phyloP scores from a whole-genome alignment of 495 filamentous ascomycete genomes.

The Penicillium turbatum region DNA sequence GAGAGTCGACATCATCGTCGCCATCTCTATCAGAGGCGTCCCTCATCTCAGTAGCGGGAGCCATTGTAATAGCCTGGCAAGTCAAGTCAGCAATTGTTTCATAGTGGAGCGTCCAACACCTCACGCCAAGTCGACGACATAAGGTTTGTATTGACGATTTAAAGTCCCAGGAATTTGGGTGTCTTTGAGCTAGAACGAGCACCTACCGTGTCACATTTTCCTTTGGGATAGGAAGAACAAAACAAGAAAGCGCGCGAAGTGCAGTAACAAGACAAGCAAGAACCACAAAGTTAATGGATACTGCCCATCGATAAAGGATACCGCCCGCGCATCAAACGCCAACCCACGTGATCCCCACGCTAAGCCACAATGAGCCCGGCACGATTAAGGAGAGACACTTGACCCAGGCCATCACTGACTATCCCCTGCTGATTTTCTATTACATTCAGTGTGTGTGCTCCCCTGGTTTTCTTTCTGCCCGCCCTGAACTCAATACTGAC shows the following conservation, averaged over 20 bases:
- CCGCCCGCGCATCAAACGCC: slow-evolving; percentile 13
- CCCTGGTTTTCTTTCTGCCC: slow-evolving; percentile 11
- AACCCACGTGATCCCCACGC: slow-evolving; percentile 26
- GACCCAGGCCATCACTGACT: slow-evolving; percentile 29
- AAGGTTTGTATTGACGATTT: not conserved
- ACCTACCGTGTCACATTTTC: not conserved
- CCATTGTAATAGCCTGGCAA: slow-evolving; percentile 2
- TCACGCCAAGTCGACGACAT: not conserved
- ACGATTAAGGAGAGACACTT: slow-evolving; percentile 21
- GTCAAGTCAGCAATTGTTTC: not conserved
- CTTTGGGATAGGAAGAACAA: not conserved
- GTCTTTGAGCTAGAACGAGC: not conserved
- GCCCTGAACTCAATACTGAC: not conserved
- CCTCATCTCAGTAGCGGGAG: slow-evolving; percentile 11
- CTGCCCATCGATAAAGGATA: not conserved
- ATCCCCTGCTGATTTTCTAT: slow-evolving; percentile 28
- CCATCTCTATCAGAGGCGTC: slow-evolving; percentile 30
- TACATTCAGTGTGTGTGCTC: slow-evolving; percentile 21
- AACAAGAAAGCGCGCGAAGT: not conserved
- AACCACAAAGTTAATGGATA: not conserved
- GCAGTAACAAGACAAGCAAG: not conserved
- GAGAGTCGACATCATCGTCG: slow-evolving; percentile 50
- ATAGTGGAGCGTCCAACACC: not conserved
- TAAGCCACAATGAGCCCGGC: slow-evolving; percentile 19
- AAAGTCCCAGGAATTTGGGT: not conserved